phyloP scores from a whole-genome alignment of 2,329 filamentous ascomycete species.

The Esteya vermicola region DNA sequence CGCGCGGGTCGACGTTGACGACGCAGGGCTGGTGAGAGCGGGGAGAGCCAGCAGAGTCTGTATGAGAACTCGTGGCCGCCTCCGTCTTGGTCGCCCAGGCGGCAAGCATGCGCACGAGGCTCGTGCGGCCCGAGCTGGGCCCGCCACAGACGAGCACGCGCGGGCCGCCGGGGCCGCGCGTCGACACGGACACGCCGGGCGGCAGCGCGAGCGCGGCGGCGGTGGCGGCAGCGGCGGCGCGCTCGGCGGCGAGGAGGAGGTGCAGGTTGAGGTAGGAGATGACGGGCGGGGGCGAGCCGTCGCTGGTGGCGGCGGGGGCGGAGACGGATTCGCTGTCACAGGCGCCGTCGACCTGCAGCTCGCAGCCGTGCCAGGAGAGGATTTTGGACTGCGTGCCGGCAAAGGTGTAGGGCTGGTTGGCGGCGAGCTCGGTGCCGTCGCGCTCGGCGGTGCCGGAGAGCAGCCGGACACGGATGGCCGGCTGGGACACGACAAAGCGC shows the following conservation, averaged over 20 bases:
- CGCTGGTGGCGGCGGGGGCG: not conserved
- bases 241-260: conserved; percentile 64
- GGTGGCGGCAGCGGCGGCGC: conserved; percentile 41
- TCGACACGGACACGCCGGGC: too few relatives aligned
- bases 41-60: too few relatives aligned
- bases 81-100: conserved; percentile 65
- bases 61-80: too few relatives aligned
- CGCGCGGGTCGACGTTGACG: conserved; percentile 71
- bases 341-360: conserved; percentile 58
- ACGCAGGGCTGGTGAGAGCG: conserved; percentile 54
- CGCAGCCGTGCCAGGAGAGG: conserved; percentile 84
- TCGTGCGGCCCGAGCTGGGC: conserved; percentile 70
- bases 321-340: conserved; percentile 48
- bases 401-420: conserved; percentile 68
- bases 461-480: conserved; percentile 40
- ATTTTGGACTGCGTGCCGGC: conserved; percentile 73
- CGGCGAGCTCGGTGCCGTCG: conserved; percentile 86
- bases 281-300: conserved; percentile 45
- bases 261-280: conserved; percentile 74
- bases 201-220: conserved; percentile 11
- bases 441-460: conserved; percentile 76
- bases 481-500: conserved; percentile 57
- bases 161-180: conserved; percentile 51
- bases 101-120: conserved; percentile 59
- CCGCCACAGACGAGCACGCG: conserved; percentile 75